Evolutionary conservation across 2,329 filamentous ascomycete species (phyloP).

Genomic region (Phyllosticta citrichinensis): DNA sequence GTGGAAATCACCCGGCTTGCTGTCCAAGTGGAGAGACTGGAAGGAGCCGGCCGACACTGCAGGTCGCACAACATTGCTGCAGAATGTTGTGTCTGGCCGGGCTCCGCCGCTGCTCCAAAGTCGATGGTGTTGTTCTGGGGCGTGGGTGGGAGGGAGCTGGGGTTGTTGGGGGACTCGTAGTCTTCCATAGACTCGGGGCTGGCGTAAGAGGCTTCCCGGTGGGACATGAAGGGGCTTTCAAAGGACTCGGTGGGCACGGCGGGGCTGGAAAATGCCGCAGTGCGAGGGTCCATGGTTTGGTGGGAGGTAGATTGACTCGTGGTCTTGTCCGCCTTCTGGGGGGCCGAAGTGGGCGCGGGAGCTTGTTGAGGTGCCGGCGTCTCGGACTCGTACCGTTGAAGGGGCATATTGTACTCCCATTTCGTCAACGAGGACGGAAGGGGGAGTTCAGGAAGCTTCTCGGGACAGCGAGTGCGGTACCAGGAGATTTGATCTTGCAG

Average conservation of each 20-base stretch:
- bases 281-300: slow-evolving; percentile 24
- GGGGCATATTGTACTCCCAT: neutral
- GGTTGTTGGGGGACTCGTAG: slow-evolving; percentile 30
- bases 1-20: slow-evolving; percentile 16
- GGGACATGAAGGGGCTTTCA: slow-evolving; percentile 4
- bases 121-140: slow-evolving; percentile 20
- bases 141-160: slow-evolving; percentile 29
- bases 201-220: slow-evolving; percentile 18
- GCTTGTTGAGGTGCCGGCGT: neutral
- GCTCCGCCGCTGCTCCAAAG: slow-evolving; percentile 38
- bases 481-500: slow-evolving; percentile 39
- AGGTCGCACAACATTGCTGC: slow-evolving; percentile 99
- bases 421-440: slow-evolving; percentile 13
- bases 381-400: neutral
- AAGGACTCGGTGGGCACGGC: slow-evolving; percentile 13
- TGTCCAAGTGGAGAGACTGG: slow-evolving; percentile 20
- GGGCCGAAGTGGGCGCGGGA: neutral
- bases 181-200: slow-evolving; percentile 29
- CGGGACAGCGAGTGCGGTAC: slow-evolving; percentile 25
- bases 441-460: slow-evolving; percentile 17
- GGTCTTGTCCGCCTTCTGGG: neutral
- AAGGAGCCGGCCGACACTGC: slow-evolving; percentile 84
- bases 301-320: neutral
- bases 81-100: slow-evolving; percentile 99
- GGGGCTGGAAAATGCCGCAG: slow-evolving; percentile 14